Base-by-base conservation (phyloP, 2,329 filamentous ascomycete species). In the Aspergillus hiratsukae region DNA sequence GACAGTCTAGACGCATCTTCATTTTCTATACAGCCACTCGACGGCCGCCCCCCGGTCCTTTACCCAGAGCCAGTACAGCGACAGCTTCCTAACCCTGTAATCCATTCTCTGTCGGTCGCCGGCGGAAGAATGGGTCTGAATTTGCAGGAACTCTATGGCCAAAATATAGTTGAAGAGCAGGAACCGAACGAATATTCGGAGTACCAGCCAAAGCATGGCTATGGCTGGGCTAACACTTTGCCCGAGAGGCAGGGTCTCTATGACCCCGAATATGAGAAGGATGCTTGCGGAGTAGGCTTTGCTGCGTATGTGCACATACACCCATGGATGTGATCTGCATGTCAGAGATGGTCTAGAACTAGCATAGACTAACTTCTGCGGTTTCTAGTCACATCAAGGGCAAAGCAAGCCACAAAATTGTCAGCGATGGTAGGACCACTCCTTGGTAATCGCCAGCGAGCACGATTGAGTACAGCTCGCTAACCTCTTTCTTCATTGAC, bases 211-310 rank as follows among this genome's bases (percentile, higher is more conserved):
- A 78, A 80, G 62, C 78, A 78, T 66, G 81, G 86, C 66, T 97
- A 93, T 86, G 86, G 91, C 75, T 97, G 94, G 94, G 94, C 93
- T 69, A 90, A 92, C 72, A 89, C 93, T 72, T 85, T 99, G 69
- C 94, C 94, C 71, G 86, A 95, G 84, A 96, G 96, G 86, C 93
- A 97, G 87, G 94, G 93, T 83, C 86, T 99, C 52, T 99, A 99
- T 75, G 92, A 97, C 79, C 94, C 94, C 61, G 86, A 87, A 75
- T 86, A 95, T 63, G 94, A 97, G 80, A 97, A 97, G 78, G 94
- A 99, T 92, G 92, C 94, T 66, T 99, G 94, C 73, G 94, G 94
- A 89, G 94, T 99, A 71, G 94, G 94, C 75, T 99, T 99, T 78
- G 91, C 93, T 77, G 96, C 93, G 91, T 95, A 82, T 80, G 86